Percentiles rank a stretch among this genome's conserved stretches.
Evolutionary conservation across 805 yeast species (phyloP).

Genomic region (Cyberlindnera lachancei): DNA sequence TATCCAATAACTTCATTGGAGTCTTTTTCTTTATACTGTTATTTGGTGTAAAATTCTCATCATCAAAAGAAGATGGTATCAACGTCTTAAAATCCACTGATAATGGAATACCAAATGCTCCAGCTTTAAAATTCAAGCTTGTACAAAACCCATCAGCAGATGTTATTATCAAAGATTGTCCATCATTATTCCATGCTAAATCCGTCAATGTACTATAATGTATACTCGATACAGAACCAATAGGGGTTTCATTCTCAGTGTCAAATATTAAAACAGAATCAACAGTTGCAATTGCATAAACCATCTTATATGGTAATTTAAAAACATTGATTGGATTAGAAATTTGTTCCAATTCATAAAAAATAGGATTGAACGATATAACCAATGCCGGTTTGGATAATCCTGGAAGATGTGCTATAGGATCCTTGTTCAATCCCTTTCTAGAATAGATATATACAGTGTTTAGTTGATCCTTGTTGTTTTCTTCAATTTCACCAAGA

Average conservation of each 20-base stretch:
- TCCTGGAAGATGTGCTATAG: conserved; percentile 75
- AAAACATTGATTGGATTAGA: conserved; percentile 28
- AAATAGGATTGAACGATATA: conserved; percentile 64
- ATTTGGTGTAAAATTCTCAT: conserved; percentile 5
- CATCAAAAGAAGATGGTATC: conserved; percentile 5
- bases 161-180: conserved; percentile 58
- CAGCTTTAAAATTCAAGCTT: conserved; percentile 43
- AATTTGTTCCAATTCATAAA: conserved; percentile 34
- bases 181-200: conserved; percentile 76
- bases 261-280: conserved; percentile 79
- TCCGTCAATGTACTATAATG: conserved; percentile 91
- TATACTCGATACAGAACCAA: conserved; percentile 68
- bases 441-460: conserved; percentile 79
- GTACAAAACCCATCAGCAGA: conserved; percentile 95
- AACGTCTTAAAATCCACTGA: conserved; percentile 19
- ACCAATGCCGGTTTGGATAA: conserved; percentile 80
- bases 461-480: conserved; percentile 40
- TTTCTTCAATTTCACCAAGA: conserved; percentile 7
- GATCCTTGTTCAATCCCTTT: conserved; percentile 56
- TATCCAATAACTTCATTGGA: neutral
- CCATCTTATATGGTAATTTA: conserved; percentile 65
- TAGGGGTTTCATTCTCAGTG: conserved; percentile 60
- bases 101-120: conserved; percentile 47
- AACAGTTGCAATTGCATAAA: conserved; percentile 90
- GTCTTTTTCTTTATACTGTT: neutral